Evolutionary conservation across 306 rosid genomes (phyloP).

Genomic region (Quercus variabilis): DNA sequence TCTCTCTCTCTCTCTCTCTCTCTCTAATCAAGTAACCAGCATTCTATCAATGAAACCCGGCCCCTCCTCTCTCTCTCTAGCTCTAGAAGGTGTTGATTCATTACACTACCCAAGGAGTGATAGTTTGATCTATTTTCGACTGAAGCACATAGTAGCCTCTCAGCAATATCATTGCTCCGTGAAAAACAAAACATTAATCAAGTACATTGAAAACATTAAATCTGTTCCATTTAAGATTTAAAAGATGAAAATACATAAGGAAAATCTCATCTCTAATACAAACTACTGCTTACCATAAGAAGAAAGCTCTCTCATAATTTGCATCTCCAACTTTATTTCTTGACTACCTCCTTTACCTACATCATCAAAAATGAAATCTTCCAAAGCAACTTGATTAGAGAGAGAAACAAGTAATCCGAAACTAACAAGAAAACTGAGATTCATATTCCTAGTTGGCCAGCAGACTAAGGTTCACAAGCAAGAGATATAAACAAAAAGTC

Average conservation of each 20-base stretch:
- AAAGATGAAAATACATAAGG: background rate
- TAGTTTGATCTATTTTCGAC: background rate
- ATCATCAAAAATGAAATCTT: background rate
- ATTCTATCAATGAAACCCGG: background rate
- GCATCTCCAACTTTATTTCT: background rate
- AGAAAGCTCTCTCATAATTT: background rate
- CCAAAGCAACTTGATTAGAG: background rate
- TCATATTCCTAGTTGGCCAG: background rate
- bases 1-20: no score
- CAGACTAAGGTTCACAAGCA: constrained; percentile 11
- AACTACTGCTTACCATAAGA: background rate
- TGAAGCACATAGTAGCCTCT: background rate
- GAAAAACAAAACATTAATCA: background rate
- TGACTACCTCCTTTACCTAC: background rate
- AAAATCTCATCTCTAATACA: background rate
- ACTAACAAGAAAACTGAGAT: background rate
- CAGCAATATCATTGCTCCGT: background rate
- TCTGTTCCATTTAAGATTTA: background rate
- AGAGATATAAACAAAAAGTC: constrained; percentile 20
- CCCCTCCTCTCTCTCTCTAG: background rate
- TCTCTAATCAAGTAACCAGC: no score
- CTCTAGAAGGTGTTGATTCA: background rate
- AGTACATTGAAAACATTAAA: no score
- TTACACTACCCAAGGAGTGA: background rate
- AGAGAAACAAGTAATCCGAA: background rate